phyloP scores from a whole-genome alignment of 1,284 basidiomycete species.

The Boletus mariae region DNA sequence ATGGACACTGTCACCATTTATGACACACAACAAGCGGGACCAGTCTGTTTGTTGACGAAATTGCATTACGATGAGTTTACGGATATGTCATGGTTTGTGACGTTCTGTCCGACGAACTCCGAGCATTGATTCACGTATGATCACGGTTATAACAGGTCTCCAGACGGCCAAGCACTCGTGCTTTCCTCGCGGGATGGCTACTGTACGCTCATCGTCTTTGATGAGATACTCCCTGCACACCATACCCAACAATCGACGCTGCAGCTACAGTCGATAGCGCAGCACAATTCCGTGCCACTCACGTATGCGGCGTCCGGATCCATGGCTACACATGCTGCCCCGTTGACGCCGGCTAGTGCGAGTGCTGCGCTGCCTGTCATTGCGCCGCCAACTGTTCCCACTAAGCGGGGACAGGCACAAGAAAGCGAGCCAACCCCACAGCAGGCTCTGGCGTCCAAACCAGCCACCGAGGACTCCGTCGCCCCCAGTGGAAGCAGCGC shows the following conservation, averaged over 20 bases:
- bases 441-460: constrained; percentile 35
- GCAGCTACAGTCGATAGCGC: constrained; percentile 83
- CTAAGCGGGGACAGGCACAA: constrained; percentile 38
- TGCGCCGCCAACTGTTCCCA: constrained; percentile 43
- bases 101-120: not conserved
- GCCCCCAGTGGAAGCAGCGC: constrained; percentile 13
- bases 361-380: constrained; percentile 38
- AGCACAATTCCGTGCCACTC: constrained; percentile 70
- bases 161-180: constrained; percentile 91
- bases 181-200: constrained; percentile 95
- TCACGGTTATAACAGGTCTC: constrained; percentile 60
- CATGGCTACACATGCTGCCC: constrained; percentile 13
- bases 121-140: constrained; percentile 6
- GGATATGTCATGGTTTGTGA: constrained; percentile 87
- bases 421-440: constrained; percentile 48
- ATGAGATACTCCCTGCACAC: constrained; percentile 84
- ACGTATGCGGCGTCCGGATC: constrained; percentile 31
- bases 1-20: constrained; percentile 96
- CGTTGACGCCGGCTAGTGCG: constrained; percentile 41
- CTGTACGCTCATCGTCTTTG: constrained; percentile 90
- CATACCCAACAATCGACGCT: constrained; percentile 86
- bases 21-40: constrained; percentile 94
- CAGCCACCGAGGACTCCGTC: constrained; percentile 12
- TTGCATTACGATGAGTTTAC: constrained; percentile 98
- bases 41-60: constrained; percentile 90